A percentile compares a stretch with the other conserved stretches of the same genome.
Evolutionary conservation across 2,329 filamentous ascomycete species (phyloP).

Genomic region (Diaporthe citrichinensis): DNA sequence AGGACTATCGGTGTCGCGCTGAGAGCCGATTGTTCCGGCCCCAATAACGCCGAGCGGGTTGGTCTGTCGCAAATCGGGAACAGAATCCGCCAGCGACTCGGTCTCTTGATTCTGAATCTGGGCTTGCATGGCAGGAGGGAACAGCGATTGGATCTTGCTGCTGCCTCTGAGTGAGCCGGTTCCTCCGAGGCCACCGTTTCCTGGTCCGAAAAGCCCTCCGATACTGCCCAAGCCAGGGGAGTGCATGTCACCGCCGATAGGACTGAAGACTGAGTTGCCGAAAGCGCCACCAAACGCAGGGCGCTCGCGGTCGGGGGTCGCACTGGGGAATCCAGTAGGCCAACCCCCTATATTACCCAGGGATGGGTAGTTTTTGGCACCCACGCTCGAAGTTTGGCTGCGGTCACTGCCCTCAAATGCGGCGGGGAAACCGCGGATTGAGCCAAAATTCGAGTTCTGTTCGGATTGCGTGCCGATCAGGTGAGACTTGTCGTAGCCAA

Average conservation of each 20-base stretch:
- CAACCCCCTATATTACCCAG: slow-evolving; percentile 75
- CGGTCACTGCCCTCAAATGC: slow-evolving; percentile 83
- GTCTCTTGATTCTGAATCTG: slow-evolving; percentile 86
- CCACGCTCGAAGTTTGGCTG: slow-evolving; percentile 92
- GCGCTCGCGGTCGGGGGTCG: slow-evolving; percentile 77
- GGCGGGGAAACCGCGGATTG: slow-evolving; percentile 65
- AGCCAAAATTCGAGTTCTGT: slow-evolving; percentile 65
- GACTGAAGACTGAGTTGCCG: slow-evolving; percentile 84
- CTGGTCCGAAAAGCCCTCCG: slow-evolving; percentile 78
- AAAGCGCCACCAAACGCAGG: slow-evolving; percentile 72
- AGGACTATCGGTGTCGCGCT: slow-evolving; percentile 72
- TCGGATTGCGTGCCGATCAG: slow-evolving; percentile 56
- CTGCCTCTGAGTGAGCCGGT: slow-evolving; percentile 79
- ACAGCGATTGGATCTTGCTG: slow-evolving; percentile 89
- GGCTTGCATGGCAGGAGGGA: slow-evolving; percentile 90
- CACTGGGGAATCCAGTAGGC: slow-evolving; percentile 68
- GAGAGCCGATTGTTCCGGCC: slow-evolving; percentile 69
- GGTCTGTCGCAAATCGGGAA: slow-evolving; percentile 71
- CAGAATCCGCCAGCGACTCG: slow-evolving; percentile 68
- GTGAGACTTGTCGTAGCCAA: slow-evolving; percentile 67
- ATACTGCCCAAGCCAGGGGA: slow-evolving; percentile 79
- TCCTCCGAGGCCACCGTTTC: slow-evolving; percentile 66
- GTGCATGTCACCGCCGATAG: slow-evolving; percentile 79
- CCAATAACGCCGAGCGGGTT: slow-evolving; percentile 78
- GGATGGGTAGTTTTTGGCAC: slow-evolving; percentile 79